Conservation (phyloP, 768 basidiomycete species). For the Pisolithus marmoratus region DNA sequence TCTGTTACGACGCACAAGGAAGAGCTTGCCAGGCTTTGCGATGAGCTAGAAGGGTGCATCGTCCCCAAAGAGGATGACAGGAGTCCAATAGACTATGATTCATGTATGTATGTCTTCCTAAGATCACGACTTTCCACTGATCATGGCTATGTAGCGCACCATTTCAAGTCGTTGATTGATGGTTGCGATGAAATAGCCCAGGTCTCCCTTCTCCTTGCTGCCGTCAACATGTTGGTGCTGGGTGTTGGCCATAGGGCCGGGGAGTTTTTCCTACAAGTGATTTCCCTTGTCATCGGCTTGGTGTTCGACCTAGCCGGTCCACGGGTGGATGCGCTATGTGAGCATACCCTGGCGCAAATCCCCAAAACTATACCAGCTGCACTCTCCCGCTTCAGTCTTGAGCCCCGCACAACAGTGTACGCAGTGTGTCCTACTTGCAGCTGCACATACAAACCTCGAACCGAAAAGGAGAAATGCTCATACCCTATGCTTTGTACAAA, state of each 20-base stretch:
- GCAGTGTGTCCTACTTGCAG: conserved; percentile 11
- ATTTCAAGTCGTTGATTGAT: conserved; percentile 2
- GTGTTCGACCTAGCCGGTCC: background rate
- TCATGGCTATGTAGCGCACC: background rate
- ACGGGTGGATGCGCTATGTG: background rate
- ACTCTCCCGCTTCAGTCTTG: conserved; percentile 8
- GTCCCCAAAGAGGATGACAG: background rate
- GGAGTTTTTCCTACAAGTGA: conserved; percentile 15
- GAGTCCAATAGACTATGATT: background rate
- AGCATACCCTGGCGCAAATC: background rate
- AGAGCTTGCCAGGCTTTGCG: background rate
- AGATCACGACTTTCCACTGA: background rate
- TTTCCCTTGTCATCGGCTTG: conserved; percentile 10
- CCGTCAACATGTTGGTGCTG: conserved; percentile 13
- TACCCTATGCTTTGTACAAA: conserved; percentile 8
- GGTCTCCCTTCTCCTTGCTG: conserved; percentile 14
- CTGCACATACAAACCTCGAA: conserved; percentile 4
- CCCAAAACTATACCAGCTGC: background rate
- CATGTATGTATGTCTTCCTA: background rate
- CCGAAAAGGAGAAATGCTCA: background rate
- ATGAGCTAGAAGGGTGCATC: background rate
- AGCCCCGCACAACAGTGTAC: conserved; percentile 10
- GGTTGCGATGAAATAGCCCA: conserved; percentile 12
- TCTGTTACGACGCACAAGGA: background rate
- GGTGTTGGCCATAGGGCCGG: conserved; percentile 4